Evolutionary conservation across 108 stramenopile species (phyloP).

Genomic region (Stephanodiscus triporus): DNA sequence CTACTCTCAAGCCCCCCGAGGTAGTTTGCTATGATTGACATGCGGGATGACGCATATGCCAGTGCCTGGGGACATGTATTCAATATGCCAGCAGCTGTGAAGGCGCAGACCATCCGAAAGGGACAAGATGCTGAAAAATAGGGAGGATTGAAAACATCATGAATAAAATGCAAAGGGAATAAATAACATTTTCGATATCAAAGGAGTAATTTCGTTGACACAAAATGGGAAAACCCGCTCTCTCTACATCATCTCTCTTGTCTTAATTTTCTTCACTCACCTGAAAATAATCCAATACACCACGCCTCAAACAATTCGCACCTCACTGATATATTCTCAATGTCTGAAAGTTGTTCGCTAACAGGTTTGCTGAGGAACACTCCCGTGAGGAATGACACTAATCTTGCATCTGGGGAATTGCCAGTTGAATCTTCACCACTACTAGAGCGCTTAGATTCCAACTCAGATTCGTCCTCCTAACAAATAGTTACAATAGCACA

Average conservation of each 20-base stretch:
- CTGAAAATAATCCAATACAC: conserved; percentile 75
- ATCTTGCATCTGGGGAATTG: conserved; percentile 70
- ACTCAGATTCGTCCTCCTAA: conserved; percentile 24
- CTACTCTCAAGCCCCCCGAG: conserved; percentile 66
- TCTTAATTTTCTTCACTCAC: neutral
- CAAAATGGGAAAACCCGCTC: neutral
- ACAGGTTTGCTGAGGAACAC: conserved; percentile 60
- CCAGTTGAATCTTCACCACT: conserved; percentile 11
- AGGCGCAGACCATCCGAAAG: conserved; percentile 83
- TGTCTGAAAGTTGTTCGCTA: conserved; percentile 38
- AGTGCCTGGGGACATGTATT: conserved; percentile 61
- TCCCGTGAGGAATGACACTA: conserved; percentile 75
- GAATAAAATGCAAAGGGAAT: neutral
- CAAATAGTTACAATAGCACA: neutral
- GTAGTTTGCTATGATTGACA: conserved; percentile 55
- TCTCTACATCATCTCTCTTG: neutral
- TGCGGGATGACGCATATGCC: conserved; percentile 34
- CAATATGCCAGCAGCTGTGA: conserved; percentile 73
- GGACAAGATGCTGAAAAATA: conserved; percentile 64
- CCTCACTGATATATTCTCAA: conserved; percentile 48
- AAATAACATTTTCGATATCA: neutral
- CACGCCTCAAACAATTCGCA: conserved; percentile 74
- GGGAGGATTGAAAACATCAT: neutral
- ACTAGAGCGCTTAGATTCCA: conserved; percentile 11
- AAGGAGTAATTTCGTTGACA: neutral